These are phyloP conservation scores for Kalanchoe fedtschenkoi DNA, from an alignment of 164 flowering plant species.

Conservation along the genomic window DNA sequence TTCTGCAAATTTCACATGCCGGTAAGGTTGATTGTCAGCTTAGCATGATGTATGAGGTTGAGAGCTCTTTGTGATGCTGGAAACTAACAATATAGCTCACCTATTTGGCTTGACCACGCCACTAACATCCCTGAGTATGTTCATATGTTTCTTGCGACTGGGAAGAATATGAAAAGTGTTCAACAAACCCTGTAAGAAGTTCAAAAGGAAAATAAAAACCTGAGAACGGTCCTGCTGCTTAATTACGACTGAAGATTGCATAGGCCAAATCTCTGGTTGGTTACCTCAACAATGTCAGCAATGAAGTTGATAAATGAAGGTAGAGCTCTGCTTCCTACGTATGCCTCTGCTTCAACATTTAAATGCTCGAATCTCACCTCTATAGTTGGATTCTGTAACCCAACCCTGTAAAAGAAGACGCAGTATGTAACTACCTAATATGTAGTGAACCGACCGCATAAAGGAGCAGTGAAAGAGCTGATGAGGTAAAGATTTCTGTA, in stretches of 20 bases:
- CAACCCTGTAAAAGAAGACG: slow-evolving; percentile 33
- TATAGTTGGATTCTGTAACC: slow-evolving; percentile 46
- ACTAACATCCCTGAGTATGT: slow-evolving; percentile 57
- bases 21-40: neutral
- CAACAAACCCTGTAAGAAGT: slow-evolving; percentile 28
- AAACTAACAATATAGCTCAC: slow-evolving; percentile 14
- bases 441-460: neutral
- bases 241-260: neutral
- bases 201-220: neutral
- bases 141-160: slow-evolving; percentile 28
- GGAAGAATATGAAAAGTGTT: slow-evolving; percentile 29
- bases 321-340: slow-evolving; percentile 46
- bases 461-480: too few relatives aligned
- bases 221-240: too few relatives aligned
- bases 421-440: neutral
- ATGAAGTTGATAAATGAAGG: slow-evolving; percentile 41
- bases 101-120: slow-evolving; percentile 63
- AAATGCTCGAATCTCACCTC: slow-evolving; percentile 63
- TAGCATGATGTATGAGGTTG: neutral
- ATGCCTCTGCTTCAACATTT: slow-evolving; percentile 36
- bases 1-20: slow-evolving; percentile 27
- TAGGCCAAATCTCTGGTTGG: neutral
- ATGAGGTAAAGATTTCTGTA: neutral
- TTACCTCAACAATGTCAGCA: slow-evolving; percentile 34
- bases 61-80: neutral